Conservation (phyloP, 352 stramenopile genomes). For the Aphanomyces astaci region DNA sequence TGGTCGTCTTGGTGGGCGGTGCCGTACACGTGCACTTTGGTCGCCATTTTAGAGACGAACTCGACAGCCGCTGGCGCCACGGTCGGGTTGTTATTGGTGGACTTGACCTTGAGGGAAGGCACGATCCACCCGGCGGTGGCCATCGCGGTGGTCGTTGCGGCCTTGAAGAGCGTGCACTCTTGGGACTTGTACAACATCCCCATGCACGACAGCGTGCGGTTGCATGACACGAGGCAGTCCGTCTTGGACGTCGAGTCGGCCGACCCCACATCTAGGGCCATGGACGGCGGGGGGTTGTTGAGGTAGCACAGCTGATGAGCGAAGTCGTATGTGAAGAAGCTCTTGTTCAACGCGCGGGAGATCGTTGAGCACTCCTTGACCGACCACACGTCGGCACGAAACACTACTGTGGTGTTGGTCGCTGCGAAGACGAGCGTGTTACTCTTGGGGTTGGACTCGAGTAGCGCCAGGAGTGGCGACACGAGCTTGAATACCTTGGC, state of each 20-base stretch:
- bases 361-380: background rate
- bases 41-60: background rate
- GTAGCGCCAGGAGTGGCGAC: background rate
- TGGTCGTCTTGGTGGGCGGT: constrained; percentile 22
- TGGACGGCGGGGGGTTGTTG: background rate
- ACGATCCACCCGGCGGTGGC: background rate
- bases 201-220: background rate
- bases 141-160: background rate
- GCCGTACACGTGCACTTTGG: background rate
- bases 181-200: background rate
- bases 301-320: background rate
- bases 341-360: background rate
- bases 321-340: background rate
- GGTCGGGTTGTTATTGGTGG: background rate
- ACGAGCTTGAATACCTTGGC: background rate
- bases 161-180: background rate
- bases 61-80: background rate
- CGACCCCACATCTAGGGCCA: background rate
- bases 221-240: background rate
- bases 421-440: background rate
- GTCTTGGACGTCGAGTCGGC: background rate
- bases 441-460: background rate
- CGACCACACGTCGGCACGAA: background rate
- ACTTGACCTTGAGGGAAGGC: background rate
- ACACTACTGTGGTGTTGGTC: background rate